Evolutionary conservation across 352 stramenopile species (phyloP).

Genomic region (Phytophthora aleatoria): DNA sequence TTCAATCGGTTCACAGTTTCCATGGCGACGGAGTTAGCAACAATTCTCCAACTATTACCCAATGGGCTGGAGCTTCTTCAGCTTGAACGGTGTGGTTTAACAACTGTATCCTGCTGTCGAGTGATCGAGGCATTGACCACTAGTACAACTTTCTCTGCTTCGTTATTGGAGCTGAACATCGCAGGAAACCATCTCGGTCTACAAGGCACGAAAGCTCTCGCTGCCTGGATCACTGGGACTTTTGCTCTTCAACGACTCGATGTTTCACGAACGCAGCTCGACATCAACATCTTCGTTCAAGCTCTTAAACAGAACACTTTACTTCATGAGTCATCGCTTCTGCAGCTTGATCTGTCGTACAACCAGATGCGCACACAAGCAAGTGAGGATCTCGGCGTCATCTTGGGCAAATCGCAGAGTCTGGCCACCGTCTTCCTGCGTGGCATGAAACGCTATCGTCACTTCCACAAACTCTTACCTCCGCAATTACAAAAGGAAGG

Average conservation of each 20-base stretch:
- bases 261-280: constrained; percentile 59
- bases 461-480: constrained; percentile 29
- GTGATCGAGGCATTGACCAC: constrained; percentile 50
- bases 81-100: constrained; percentile 56
- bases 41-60: constrained; percentile 51
- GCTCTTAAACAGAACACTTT: constrained; percentile 68
- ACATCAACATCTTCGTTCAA: constrained; percentile 59
- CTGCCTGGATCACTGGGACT: constrained; percentile 58
- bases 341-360: constrained; percentile 69
- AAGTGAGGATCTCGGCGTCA: constrained; percentile 56
- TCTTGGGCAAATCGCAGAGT: constrained; percentile 68
- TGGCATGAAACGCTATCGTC: constrained; percentile 51
- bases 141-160: constrained; percentile 52
- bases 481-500: constrained; percentile 30
- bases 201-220: constrained; percentile 50
- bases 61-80: constrained; percentile 59
- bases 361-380: constrained; percentile 62
- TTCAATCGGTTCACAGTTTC: constrained; percentile 63
- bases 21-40: constrained; percentile 57
- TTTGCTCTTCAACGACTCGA: constrained; percentile 66
- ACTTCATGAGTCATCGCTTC: constrained; percentile 67
- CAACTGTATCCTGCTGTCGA: constrained; percentile 36
- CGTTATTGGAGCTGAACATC: constrained; percentile 63
- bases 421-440: constrained; percentile 66
- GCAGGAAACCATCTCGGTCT: constrained; percentile 57